phyloP scores from a whole-genome alignment of 2,329 filamentous ascomycete genomes.

The Diaporthe destruens region DNA sequence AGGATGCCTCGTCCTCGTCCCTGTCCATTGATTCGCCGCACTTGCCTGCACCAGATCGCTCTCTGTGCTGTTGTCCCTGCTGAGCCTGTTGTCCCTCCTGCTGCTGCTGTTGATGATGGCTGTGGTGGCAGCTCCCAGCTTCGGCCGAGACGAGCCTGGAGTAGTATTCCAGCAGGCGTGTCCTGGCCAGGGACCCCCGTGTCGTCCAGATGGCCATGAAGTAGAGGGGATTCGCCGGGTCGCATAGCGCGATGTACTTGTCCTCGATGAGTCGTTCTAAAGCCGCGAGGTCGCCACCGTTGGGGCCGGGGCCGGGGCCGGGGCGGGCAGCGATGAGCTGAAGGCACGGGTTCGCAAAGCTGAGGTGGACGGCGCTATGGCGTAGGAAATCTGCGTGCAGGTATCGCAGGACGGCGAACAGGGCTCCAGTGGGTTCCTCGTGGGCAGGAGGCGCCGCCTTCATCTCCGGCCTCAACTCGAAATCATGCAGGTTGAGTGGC shows the following conservation, averaged over 20 bases:
- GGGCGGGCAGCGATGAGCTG: background rate
- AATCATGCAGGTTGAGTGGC: background rate
- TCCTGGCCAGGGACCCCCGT: background rate
- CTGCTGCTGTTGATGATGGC: background rate
- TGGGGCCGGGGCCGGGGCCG: too few relatives aligned
- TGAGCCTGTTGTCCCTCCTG: background rate
- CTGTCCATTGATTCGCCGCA: too few relatives aligned
- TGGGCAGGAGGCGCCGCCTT: background rate
- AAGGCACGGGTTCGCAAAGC: background rate
- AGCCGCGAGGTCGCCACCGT: background rate
- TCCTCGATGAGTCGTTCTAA: background rate
- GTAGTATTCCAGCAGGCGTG: background rate
- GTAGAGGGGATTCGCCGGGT: background rate
- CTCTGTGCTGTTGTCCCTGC: background rate
- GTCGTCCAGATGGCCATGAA: constrained; percentile 2
- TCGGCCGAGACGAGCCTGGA: background rate
- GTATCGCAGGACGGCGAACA: background rate
- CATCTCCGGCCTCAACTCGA: background rate
- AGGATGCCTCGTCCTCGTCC: background rate
- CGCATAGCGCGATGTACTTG: background rate
- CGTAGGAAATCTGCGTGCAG: background rate
- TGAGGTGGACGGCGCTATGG: background rate
- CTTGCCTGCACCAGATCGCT: too few relatives aligned
- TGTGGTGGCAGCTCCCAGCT: background rate
- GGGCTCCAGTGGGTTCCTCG: background rate